Evolutionary conservation across 164 flowering plant genomes (phyloP), one percentile per base, ranked within the genome.

Genomic region (Stephania cephalantha): DNA sequence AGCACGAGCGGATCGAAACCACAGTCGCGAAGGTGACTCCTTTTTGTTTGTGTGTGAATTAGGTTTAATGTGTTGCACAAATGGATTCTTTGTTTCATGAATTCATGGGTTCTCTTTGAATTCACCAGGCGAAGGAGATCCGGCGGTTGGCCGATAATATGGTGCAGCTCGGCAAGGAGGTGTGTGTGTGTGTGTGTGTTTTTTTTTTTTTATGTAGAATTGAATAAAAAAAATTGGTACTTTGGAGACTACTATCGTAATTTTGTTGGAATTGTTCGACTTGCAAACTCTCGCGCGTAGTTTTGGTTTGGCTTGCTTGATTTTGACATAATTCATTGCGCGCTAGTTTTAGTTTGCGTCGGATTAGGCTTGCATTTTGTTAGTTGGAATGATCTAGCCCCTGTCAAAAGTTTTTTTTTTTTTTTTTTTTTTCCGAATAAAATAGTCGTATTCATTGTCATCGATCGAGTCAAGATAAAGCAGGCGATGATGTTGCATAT

Each of bases 111-210:
- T 75, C 69, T 81, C 50, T 46, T 9, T 46, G 13, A 8, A 31
- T 70, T 73, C 61, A 29, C 42, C 77, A 95, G 98, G 97, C 97
- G 0, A 95, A 92, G 76, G 98, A 95, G 80, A 73, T 95, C 73
- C 82, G 97, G n/a, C 81, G 97, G 48, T 83, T 92, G 66, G 98
- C 98, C 66, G 98, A 95, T 83, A 85, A 88, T 67, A 95, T 95
- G 97, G 97, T 95, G 52, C 86, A 87, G 77, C 93, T 92, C 46
- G 98, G 97, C 46, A 92, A 95, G 84, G 97, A 92, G 88, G 98
- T 94, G 15, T 45, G 83, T 64, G 25, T 25, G 25, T 25, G 25
- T 25, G 25, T 25, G 25, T 25, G 25, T 25, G 25, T 25, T 25
- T 25, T n/a, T 13, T 68, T 12, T 45, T 18, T 44, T 35, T 35